Conservation (phyloP, 352 stramenopile species). For the Globisporangium cystogenes region DNA sequence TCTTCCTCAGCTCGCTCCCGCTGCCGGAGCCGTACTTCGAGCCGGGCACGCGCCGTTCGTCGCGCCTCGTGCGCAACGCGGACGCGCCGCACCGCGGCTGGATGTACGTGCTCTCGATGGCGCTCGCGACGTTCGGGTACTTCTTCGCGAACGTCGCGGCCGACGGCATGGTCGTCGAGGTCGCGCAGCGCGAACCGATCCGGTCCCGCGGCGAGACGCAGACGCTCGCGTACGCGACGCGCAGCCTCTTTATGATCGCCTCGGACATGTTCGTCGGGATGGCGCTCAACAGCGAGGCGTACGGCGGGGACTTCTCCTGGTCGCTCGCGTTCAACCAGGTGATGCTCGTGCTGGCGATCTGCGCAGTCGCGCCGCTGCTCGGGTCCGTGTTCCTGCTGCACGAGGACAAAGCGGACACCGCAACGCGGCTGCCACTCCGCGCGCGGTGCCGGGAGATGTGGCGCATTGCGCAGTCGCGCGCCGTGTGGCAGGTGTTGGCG, state of each 20-base stretch:
- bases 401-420: constrained; percentile 33
- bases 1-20: constrained; percentile 24
- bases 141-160: constrained; percentile 83
- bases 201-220: constrained; percentile 48
- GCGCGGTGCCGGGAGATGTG: constrained; percentile 46
- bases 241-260: constrained; percentile 35
- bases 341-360: constrained; percentile 28
- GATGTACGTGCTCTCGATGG: constrained; percentile 67
- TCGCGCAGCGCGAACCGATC: constrained; percentile 60
- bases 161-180: constrained; percentile 76
- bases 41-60: constrained; percentile 4
- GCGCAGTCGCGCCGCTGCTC: constrained; percentile 32
- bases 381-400: constrained; percentile 47
- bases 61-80: constrained; percentile 29
- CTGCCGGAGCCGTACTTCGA: constrained; percentile 41
- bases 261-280: constrained; percentile 51
- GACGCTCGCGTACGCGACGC: constrained; percentile 37
- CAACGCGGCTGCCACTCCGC: constrained; percentile 14
- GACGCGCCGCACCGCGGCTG: constrained; percentile 25
- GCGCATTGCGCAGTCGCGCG: constrained; percentile 53
- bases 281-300: constrained; percentile 31
- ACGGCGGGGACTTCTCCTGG: constrained; percentile 38
- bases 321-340: constrained; percentile 36
- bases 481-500: constrained; percentile 70
- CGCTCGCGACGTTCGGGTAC: constrained; percentile 77